phyloP scores from a whole-genome alignment of 1,139 yeast genomes.

The Suhomyces atakaporum region DNA sequence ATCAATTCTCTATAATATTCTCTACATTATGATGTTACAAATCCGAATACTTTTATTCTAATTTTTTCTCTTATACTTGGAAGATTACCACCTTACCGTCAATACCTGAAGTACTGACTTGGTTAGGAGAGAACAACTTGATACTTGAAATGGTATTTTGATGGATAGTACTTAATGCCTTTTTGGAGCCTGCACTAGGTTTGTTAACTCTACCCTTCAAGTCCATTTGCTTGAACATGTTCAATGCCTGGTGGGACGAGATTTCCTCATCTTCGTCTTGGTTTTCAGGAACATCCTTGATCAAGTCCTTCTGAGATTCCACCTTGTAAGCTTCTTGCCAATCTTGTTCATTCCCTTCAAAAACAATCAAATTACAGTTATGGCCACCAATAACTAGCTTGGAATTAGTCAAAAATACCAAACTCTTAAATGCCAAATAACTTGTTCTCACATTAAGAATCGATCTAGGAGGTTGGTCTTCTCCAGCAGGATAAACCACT shows the following conservation, averaged over 20 bases:
- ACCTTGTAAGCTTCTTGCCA: slow-evolving; percentile 70
- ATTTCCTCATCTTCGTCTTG: slow-evolving; percentile 59
- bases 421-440: slow-evolving; percentile 77
- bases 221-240: slow-evolving; percentile 95
- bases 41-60: too few species aligned
- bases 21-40: too few species aligned
- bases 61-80: slow-evolving; percentile 20
- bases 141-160: slow-evolving; percentile 86
- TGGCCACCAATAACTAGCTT: slow-evolving; percentile 87
- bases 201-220: slow-evolving; percentile 78
- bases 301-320: slow-evolving; percentile 53
- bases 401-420: slow-evolving; percentile 66
- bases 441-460: slow-evolving; percentile 60
- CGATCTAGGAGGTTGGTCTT: slow-evolving; percentile 54
- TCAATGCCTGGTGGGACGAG: slow-evolving; percentile 78
- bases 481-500: slow-evolving; percentile 75
- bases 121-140: slow-evolving; percentile 55
- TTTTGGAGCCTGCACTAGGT: slow-evolving; percentile 37
- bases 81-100: slow-evolving; percentile 88
- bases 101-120: slow-evolving; percentile 56
- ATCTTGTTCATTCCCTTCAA: slow-evolving; percentile 65
- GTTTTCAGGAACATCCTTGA: slow-evolving; percentile 36
- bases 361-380: slow-evolving; percentile 87
- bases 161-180: slow-evolving; percentile 74
- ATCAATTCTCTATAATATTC: too few species aligned